Percentiles rank a stretch among this genome's conserved stretches.
These are phyloP conservation scores for Didymella exigua DNA, from an alignment of 2,329 filamentous ascomycete genomes.

Conservation along the genomic window DNA sequence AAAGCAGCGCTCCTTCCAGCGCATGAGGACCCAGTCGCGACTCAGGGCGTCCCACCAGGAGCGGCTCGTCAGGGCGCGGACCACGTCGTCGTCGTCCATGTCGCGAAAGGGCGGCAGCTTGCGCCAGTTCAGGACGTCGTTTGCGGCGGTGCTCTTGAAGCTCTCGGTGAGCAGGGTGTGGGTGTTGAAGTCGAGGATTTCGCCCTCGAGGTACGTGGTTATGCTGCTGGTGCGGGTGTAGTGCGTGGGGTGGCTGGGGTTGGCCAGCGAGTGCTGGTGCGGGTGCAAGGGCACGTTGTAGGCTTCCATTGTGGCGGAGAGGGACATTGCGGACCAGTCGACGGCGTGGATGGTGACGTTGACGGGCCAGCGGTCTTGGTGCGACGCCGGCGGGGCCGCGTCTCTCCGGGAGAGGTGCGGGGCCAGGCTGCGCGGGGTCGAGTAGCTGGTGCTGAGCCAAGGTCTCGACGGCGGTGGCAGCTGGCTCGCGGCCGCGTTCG, in stretches of 20 bases:
- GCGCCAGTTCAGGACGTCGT: conserved; percentile 57
- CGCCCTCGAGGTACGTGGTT: conserved; percentile 70
- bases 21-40: conserved; percentile 61
- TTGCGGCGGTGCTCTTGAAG: conserved; percentile 53
- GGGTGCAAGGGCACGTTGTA: conserved; percentile 65
- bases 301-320: conserved; percentile 72
- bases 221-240: conserved; percentile 55
- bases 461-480: conserved; percentile 43
- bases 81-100: conserved; percentile 50
- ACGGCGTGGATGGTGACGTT: conserved; percentile 69
- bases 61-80: conserved; percentile 52
- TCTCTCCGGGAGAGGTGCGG: conserved; percentile 8
- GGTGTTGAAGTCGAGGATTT: conserved; percentile 66
- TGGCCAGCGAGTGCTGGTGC: conserved; percentile 34
- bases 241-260: conserved; percentile 15
- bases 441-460: conserved; percentile 46
- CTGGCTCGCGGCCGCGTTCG: conserved; percentile 1
- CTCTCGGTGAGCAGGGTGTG: conserved; percentile 59
- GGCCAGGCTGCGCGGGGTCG: conserved; percentile 34
- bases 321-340: conserved; percentile 64
- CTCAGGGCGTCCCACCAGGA: conserved; percentile 46
- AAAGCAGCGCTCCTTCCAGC: conserved; percentile 62
- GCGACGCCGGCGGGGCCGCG: conserved; percentile 11
- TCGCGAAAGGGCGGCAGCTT: conserved; percentile 54
- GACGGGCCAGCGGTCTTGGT: conserved; percentile 69